Conservation (phyloP, 2,329 filamentous ascomycete species). For the Sphaerostilbella broomeana region DNA sequence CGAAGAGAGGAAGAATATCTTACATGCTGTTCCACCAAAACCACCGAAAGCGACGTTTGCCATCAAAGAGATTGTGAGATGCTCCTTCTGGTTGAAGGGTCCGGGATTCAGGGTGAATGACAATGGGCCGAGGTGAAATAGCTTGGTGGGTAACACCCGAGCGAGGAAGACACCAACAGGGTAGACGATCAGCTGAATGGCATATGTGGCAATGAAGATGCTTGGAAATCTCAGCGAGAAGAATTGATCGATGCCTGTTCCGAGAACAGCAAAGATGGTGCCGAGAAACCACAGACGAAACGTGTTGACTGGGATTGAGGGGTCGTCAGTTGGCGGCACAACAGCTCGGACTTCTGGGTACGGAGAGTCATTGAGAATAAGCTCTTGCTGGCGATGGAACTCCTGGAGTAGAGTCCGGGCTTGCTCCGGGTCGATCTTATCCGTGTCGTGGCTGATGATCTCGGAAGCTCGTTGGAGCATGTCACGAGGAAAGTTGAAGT, state of each 20-base stretch:
- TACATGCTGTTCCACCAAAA: too few relatives aligned
- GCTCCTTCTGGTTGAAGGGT: constrained; percentile 48
- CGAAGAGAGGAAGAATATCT: too few relatives aligned
- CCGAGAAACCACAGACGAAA: constrained; percentile 35
- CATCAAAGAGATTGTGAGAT: constrained; percentile 49
- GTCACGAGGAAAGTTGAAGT: too few relatives aligned
- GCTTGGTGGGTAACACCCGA: constrained; percentile 13
- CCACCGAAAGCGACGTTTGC: constrained; percentile 42
- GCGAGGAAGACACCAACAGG: constrained; percentile 32
- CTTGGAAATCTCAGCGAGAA: constrained; percentile 36
- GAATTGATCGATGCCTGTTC: constrained; percentile 26
- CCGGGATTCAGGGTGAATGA: constrained; percentile 39
- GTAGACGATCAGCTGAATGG: constrained; percentile 35
- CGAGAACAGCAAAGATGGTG: constrained; percentile 27
- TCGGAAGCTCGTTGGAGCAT: too few relatives aligned
- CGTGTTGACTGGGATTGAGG: constrained; percentile 33
- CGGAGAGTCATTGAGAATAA: constrained; percentile 30
- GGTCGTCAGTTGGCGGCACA: constrained; percentile 37
- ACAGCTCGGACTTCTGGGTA: constrained; percentile 40
- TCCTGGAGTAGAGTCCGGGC: constrained; percentile 17
- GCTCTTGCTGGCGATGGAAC: constrained; percentile 18
- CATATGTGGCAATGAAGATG: constrained; percentile 33
- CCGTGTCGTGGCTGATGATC: too few relatives aligned
- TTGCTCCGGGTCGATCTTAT: constrained; percentile 14
- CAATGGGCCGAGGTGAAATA: constrained; percentile 6